Conservation (phyloP, 2,329 filamentous ascomycete species). For the Paecilomyces dactylethromorphus region DNA sequence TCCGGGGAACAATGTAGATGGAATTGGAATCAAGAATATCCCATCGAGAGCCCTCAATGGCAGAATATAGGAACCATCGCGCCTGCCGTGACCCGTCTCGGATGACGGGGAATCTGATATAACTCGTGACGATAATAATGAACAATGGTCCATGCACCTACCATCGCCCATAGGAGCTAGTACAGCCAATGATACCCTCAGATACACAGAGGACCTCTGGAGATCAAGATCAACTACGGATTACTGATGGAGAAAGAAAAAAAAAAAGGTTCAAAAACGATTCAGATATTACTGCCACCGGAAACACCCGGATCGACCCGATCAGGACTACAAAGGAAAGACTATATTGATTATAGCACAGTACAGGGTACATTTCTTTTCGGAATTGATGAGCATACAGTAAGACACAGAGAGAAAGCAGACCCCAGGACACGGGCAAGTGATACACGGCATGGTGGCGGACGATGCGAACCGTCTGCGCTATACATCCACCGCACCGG, state of each 20-base stretch:
- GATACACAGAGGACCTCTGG: background rate
- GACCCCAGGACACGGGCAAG: slow-evolving; percentile 1
- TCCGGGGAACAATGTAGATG: background rate
- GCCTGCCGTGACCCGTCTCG: background rate
- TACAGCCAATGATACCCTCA: background rate
- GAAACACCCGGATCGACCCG: slow-evolving; percentile 15
- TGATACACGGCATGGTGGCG: background rate
- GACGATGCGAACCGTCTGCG: background rate
- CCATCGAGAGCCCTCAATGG: background rate
- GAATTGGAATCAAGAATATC: background rate
- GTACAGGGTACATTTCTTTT: slow-evolving; percentile 37
- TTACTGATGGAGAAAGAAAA: background rate
- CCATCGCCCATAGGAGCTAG: background rate
- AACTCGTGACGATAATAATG: background rate
- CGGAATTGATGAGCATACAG: slow-evolving; percentile 19
- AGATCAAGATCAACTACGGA: background rate
- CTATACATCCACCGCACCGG: slow-evolving; percentile 9
- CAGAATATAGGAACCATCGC: background rate
- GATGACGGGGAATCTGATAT: background rate
- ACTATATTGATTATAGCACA: slow-evolving; percentile 36
- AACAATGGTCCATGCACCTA: background rate
- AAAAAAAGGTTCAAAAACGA: slow-evolving; percentile 5
- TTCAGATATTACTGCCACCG: background rate
- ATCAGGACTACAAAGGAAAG: slow-evolving; percentile 37
- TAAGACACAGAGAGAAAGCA: slow-evolving; percentile 20